Base-by-base conservation (phyloP, 2,329 filamentous ascomycete species). In the Beauveria asiatica region DNA sequence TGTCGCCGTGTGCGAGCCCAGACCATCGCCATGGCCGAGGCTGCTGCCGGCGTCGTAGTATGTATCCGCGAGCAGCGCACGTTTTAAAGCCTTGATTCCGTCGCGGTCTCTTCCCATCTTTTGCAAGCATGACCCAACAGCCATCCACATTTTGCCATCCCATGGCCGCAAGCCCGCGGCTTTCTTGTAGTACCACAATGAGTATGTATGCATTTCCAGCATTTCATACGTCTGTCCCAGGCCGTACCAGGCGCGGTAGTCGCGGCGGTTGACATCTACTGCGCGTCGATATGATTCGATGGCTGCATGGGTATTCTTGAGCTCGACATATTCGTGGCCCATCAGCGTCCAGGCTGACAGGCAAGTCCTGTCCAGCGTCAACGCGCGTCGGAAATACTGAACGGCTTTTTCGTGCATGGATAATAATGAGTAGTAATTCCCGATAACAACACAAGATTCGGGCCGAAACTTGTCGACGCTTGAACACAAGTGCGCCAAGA, bases 91-190 rank as follows among this genome's bases (percentile, higher is more conserved):
- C 69, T 96, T 94, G 73, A 99, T 97, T 33, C 91, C 93, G 67
- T 97, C 92, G n/a, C 86, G 82, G 55, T 90, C 80, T 59, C 92
- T 86, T 57, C 87, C 88, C 81, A 97, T 95, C 70, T 92, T 93
- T 63, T 93, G 88, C 64, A 96, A 86, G 70, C 93, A 97, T 39
- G 89, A 89, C 10, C 90, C 94, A 5, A 99, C 92, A 0, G 94
- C 94, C 78, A 94, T 89, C 94, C 94, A 99, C 90, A 99, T 96
- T 74, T 97, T 97, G 0, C 92, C 90, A 67, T 99, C 94, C 80
- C 93, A 97, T 0, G 93, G 92, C n/a, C 92, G 85, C 1, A 99
- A 79, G 0, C 92, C 90, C 0, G 93, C 93, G 0, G 94, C 94
- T 60, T 94, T 91, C 70, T 97, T 95, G 77, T 96, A 97, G 75